Base-by-base conservation (phyloP, 2,329 filamentous ascomycete species). In the Chaetomium sp. region DNA sequence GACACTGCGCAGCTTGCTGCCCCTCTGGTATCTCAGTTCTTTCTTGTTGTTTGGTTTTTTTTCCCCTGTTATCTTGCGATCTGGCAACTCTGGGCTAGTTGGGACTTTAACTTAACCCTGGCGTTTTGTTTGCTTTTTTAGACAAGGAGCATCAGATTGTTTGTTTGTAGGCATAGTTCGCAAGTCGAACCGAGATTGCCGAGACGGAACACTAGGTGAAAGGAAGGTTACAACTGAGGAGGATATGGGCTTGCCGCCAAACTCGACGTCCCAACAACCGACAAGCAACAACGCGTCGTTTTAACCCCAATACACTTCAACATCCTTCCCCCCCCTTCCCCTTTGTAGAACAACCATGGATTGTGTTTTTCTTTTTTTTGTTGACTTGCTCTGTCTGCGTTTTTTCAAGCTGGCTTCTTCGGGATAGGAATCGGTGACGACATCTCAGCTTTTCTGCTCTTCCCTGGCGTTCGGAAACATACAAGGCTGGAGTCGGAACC, bases 11-110 rank as follows among this genome's bases (percentile, higher is more conserved):
- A 63, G 60, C 65, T 57, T 62, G 59, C 60, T 61, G 64, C 65
- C 66, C 64, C 66, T 66, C 65, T 65, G 64, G 65, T 61, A 56
- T 64, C 57, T 57, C 59, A 47, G 42, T 57, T 52, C 56, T 59
- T 58, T 41, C 61, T 61, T 52, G 60, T 61, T 61, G 42, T 62
- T 60, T 50, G 54, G 49, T 27, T 27, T 27, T 27, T 27, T 27
- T 27, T 27, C 19, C 19, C 19, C 19, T 27, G 19, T 27, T 27
- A 27, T 54, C 56, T 63, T 59, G 54, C 51, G 56, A 58, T 51
- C 52, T 60, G 49, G 54, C 60, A 50, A 59, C 48, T 48, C 56
- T 47, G 58, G 63, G 46, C 56, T 62, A 59, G 58, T 61, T 62
- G 52, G 53, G 54, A 46, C 27, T 50, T 53, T 50, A 35, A 47